These are phyloP conservation scores for Colletotrichum siamense DNA, from an alignment of 2,329 filamentous ascomycete species.

Conservation along the genomic window DNA sequence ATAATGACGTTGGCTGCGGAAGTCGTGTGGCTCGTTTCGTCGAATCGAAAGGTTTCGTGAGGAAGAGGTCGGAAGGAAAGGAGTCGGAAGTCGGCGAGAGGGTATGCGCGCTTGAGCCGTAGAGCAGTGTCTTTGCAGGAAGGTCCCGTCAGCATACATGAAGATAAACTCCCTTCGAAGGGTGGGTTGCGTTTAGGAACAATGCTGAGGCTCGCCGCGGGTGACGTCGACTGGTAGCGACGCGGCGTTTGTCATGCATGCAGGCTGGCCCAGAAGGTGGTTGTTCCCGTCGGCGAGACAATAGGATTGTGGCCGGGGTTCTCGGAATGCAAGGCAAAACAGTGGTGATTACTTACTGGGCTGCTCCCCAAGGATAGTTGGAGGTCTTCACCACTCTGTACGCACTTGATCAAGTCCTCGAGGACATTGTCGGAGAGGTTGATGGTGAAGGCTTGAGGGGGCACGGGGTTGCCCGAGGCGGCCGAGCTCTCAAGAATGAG, in stretches of 20 bases:
- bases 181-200: background rate
- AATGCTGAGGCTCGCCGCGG: background rate
- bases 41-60: slow-evolving; percentile 56
- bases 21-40: slow-evolving; percentile 52
- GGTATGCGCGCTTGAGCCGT: slow-evolving; percentile 54
- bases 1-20: slow-evolving; percentile 57
- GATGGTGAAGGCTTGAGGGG: slow-evolving; percentile 62
- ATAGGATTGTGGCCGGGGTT: background rate
- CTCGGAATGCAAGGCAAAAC: background rate
- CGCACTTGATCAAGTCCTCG: slow-evolving; percentile 66
- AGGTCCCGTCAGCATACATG: slow-evolving; percentile 1
- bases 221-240: background rate
- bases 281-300: slow-evolving; percentile 1
- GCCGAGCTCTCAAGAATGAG: slow-evolving; percentile 60
- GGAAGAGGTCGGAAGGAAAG: slow-evolving; percentile 61
- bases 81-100: slow-evolving; percentile 50
- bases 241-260: slow-evolving; percentile 1
- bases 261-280: background rate
- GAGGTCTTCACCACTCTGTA: slow-evolving; percentile 61
- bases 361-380: slow-evolving; percentile 62
- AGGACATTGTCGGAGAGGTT: slow-evolving; percentile 63
- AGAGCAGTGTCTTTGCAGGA: slow-evolving; percentile 54
- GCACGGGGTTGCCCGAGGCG: slow-evolving; percentile 42
- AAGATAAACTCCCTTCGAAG: background rate
- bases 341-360: slow-evolving; percentile 56